Percentiles rank a stretch among this genome's conserved stretches.
Evolutionary conservation across 306 rosid genomes (phyloP).

Genomic region (Cicer yamashitae): DNA sequence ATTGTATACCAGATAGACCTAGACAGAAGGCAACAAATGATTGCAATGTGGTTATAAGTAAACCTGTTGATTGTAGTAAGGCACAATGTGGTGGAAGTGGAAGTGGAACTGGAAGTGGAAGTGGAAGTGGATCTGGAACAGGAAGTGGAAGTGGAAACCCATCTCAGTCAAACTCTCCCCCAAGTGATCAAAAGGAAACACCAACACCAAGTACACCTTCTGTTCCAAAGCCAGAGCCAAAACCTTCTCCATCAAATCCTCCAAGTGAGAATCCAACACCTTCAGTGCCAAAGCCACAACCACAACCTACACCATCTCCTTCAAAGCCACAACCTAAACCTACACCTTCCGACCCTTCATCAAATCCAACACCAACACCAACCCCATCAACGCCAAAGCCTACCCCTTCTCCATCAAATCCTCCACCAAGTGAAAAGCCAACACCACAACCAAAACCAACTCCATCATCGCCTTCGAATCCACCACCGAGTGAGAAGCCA

Average conservation of each 20-base stretch:
- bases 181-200: slow-evolving; percentile 15
- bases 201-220: background rate
- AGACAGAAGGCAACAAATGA: slow-evolving; percentile 51
- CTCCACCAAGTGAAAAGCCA: background rate
- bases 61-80: slow-evolving; percentile 74
- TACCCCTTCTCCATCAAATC: background rate
- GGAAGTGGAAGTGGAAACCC: background rate
- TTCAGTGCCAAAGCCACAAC: background rate
- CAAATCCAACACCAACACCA: background rate
- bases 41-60: slow-evolving; percentile 59
- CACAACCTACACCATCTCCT: background rate
- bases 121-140: background rate
- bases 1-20: slow-evolving; percentile 71
- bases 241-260: background rate
- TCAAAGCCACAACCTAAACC: background rate
- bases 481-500: background rate
- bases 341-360: background rate
- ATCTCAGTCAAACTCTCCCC: background rate
- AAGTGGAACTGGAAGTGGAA: background rate
- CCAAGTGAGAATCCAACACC: slow-evolving; percentile 22
- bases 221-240: background rate
- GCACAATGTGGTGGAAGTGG: slow-evolving; percentile 51
- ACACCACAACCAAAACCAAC: background rate
- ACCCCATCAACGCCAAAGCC: background rate
- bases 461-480: background rate